Evolutionary conservation across 2,329 filamentous ascomycete genomes (phyloP).

Genomic region (Aspergillus clavatus): DNA sequence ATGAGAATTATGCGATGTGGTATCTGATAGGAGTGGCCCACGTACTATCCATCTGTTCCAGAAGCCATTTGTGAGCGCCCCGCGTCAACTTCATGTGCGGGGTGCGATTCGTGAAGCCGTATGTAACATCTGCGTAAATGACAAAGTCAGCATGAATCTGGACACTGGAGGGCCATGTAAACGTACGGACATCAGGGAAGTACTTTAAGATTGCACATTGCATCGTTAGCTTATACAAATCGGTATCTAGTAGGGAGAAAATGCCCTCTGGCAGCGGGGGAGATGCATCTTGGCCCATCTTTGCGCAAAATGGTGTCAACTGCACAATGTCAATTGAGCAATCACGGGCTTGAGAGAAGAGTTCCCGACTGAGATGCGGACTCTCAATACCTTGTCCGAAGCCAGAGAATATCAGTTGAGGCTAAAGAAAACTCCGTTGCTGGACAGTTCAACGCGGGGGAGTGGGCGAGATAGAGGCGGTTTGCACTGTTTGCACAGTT

Average conservation of each 20-base stretch:
- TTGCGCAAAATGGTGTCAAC: constrained; percentile 3
- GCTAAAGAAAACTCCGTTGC: not conserved
- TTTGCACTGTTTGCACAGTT: constrained; percentile 9
- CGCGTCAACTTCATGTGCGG: constrained; percentile 86
- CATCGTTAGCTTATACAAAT: constrained; percentile 97
- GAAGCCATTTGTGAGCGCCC: constrained; percentile 77
- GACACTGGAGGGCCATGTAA: not conserved
- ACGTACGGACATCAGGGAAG: constrained; percentile 63
- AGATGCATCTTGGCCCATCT: constrained; percentile 27
- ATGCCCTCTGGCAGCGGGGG: constrained; percentile 58
- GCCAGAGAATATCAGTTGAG: not conserved
- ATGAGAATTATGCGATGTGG: too few relatives aligned
- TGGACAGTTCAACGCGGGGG: not conserved
- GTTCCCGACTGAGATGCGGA: not conserved
- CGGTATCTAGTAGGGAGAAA: constrained; percentile 76
- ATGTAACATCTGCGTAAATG: constrained; percentile 61
- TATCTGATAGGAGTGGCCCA: constrained; percentile 9
- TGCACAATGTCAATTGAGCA: not conserved
- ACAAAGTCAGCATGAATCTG: constrained; percentile 5
- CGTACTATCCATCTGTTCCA: constrained; percentile 74
- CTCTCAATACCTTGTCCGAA: not conserved
- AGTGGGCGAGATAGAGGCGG: not conserved
- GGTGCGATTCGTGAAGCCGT: constrained; percentile 92
- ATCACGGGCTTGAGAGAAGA: not conserved
- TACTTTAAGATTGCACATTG: constrained; percentile 94